Conservation (phyloP, 805 yeast species). For the Spathaspora gorwiae region DNA sequence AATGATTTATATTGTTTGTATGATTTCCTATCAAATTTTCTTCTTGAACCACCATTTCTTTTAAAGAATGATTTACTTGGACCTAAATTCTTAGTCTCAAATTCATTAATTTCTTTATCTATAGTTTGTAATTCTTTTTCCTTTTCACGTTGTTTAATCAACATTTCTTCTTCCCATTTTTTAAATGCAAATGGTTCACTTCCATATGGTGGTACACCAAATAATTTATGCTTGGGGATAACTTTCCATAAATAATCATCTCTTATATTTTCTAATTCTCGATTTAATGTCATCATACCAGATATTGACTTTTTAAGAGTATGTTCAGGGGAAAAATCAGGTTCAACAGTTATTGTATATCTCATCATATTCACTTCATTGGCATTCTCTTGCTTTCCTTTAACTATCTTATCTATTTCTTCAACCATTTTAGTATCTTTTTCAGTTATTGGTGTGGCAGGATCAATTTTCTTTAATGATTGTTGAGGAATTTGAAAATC, state of each 20-base stretch:
- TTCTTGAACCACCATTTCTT: constrained; percentile 15
- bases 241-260: constrained; percentile 39
- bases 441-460: constrained; percentile 15
- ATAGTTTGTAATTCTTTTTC: constrained; percentile 14
- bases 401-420: constrained; percentile 19
- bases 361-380: neutral
- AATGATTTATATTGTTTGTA: constrained; percentile 28
- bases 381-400: neutral
- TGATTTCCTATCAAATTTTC: constrained; percentile 34
- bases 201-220: constrained; percentile 35
- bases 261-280: constrained; percentile 29
- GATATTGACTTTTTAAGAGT: constrained; percentile 35
- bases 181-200: constrained; percentile 24
- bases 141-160: constrained; percentile 15
- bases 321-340: constrained; percentile 23
- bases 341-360: neutral
- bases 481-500: constrained; percentile 26
- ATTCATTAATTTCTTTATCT: constrained; percentile 18
- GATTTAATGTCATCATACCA: constrained; percentile 36
- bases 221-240: constrained; percentile 30
- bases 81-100: constrained; percentile 16
- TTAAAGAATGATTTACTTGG: constrained; percentile 19
- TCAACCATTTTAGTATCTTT: constrained; percentile 23
- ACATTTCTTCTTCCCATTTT: constrained; percentile 29
- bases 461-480: constrained; percentile 14